Base-by-base conservation (phyloP, 768 basidiomycete species). In the Leucosporidium scottii region DNA sequence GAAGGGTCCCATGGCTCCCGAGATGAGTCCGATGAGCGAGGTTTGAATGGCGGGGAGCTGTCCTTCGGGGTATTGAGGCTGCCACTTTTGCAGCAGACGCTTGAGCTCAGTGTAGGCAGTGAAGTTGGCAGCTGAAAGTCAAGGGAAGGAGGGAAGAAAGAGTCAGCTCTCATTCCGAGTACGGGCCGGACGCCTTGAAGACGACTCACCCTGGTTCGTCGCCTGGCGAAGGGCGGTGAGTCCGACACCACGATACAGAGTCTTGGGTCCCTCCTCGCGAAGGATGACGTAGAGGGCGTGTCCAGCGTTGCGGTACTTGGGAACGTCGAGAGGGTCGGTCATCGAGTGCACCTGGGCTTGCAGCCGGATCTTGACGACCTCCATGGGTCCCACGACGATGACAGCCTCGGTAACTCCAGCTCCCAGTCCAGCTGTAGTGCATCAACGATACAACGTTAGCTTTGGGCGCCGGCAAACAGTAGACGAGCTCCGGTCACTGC, bases 81-180 rank as follows among this genome's bases (percentile, higher is more conserved):
- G 96, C 72, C 84, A 79, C 64, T 79, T 80, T 64, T 89, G 84
- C 20, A 89, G 87, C 60, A 89, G 71, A 76, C 87, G 90, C 82
- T 98, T 99, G 74, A 98, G 81, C 77, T 98, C 91, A 77, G 96
- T 93, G 81, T 98, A 99, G 53, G 89, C 92, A 6, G 96, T 98
- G 75, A 99, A 99, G 79, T 99, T 99, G 28, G 90, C 93, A 74
- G 92, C 93, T 86, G 15, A 44, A 44, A 13, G 39, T 8, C 10
- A 13, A 8, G 6, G 15, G 6, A 15, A 72, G 59, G 9, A 23
- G 28, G 28, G 3, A 23, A n/a, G 30, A 50, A 34, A 31, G 31
- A 53, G 48, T 39, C 53, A 65, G 65, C 17, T 48, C 54, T 12
- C 28, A 47, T 15, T 62, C 48, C 28, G 39, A 44, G 15, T 13